Percentiles rank a stretch among this genome's conserved stretches.
Evolutionary conservation across 345 rosid species (phyloP).

Genomic region (Linum tenue): DNA sequence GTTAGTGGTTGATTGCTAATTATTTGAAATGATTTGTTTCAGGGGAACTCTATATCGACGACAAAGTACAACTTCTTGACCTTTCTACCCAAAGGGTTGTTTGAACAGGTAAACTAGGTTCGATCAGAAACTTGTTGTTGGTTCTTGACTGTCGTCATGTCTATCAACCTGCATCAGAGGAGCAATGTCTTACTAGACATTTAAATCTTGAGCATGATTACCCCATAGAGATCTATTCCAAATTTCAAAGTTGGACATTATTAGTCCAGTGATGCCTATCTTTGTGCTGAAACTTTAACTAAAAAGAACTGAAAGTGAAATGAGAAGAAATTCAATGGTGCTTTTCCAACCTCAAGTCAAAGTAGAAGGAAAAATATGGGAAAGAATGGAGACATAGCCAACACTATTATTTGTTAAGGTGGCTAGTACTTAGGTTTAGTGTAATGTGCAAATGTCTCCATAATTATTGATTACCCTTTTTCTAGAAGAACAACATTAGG

Average conservation of each 20-base stretch:
- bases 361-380: too few relatives aligned
- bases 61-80: constrained; percentile 95
- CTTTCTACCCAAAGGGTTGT: constrained; percentile 91
- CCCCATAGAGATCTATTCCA: not conserved
- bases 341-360: too few relatives aligned
- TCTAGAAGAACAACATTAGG: too few relatives aligned
- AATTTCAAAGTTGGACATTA: not conserved
- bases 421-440: too few relatives aligned
- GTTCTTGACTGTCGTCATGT: too few relatives aligned
- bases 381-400: too few relatives aligned
- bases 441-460: too few relatives aligned
- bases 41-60: constrained; percentile 44
- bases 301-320: too few relatives aligned
- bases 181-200: not conserved
- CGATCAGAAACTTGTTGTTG: not conserved
- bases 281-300: too few relatives aligned
- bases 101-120: constrained; percentile 75
- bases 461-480: too few relatives aligned
- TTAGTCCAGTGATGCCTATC: not conserved
- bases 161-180: not conserved
- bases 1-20: not conserved
- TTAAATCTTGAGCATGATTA: not conserved
- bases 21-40: not conserved
- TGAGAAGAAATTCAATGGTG: too few relatives aligned
- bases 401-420: too few relatives aligned